Conservation (phyloP, 2,329 filamentous ascomycete species). For the Epicoccum sorghinum region DNA sequence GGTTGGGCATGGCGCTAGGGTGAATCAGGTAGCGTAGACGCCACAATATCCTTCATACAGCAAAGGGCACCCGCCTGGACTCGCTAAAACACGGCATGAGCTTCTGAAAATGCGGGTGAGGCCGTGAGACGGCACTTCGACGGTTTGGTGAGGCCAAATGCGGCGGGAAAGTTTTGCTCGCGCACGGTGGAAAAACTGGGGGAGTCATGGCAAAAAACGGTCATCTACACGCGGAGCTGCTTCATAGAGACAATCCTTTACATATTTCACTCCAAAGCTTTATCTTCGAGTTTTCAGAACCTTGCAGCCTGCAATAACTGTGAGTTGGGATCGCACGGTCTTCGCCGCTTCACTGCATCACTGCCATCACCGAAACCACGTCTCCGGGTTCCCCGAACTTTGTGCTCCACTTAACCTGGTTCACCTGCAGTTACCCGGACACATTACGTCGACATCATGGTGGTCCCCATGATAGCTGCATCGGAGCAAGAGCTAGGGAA, state of each 20-base stretch:
- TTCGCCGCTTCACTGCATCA: not conserved
- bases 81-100: constrained; percentile 13
- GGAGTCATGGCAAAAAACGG: constrained; percentile 13
- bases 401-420: constrained; percentile 7
- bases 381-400: constrained; percentile 3
- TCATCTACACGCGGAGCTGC: not conserved
- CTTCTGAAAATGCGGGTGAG: constrained; percentile 10
- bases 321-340: not conserved
- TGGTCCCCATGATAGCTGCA: constrained; percentile 17
- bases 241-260: constrained; percentile 2
- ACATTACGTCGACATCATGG: constrained; percentile 11
- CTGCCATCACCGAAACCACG: not conserved
- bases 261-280: not conserved
- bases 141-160: constrained; percentile 2
- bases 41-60: not conserved
- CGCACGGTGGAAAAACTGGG: constrained; percentile 13
- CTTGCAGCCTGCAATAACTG: not conserved
- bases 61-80: constrained; percentile 4
- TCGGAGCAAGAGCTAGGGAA: constrained; percentile 16
- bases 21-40: not conserved
- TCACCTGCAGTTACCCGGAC: not conserved
- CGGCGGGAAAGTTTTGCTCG: constrained; percentile 15
- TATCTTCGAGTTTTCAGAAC: not conserved
- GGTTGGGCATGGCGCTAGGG: not conserved
- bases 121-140: constrained; percentile 2